Evolutionary conservation across 768 basidiomycete species (phyloP).

Genomic region (Tylopilus intermedius): DNA sequence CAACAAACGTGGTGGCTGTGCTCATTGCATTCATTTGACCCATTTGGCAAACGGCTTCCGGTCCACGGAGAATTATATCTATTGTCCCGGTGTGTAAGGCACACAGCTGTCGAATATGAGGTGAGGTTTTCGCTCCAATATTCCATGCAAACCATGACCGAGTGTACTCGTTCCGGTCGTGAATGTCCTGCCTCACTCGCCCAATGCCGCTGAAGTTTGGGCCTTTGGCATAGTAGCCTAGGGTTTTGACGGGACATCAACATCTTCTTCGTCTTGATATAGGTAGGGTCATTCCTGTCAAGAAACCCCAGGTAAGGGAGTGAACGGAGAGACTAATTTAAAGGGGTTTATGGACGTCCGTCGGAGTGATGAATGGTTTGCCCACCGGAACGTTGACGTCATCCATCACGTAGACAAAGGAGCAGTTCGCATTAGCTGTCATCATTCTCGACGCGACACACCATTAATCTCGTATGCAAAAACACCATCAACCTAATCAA

Average conservation of each 20-base stretch:
- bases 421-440: background rate
- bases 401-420: conserved; percentile 62
- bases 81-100: conserved; percentile 54
- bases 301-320: conserved; percentile 78
- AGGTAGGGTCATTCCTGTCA: conserved; percentile 51
- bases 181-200: conserved; percentile 49
- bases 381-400: conserved; percentile 80
- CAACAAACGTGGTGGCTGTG: conserved; percentile 21
- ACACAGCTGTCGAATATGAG: conserved; percentile 54
- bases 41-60: background rate
- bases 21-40: background rate
- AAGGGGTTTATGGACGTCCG: background rate
- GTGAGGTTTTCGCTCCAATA: conserved; percentile 69
- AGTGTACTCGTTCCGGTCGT: conserved; percentile 53
- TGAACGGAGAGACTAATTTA: conserved; percentile 60
- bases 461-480: conserved; percentile 80
- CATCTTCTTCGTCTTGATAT: conserved; percentile 58
- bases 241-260: conserved; percentile 64
- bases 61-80: background rate
- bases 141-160: conserved; percentile 80
- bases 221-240: conserved; percentile 54
- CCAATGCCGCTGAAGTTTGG: conserved; percentile 63
- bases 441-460: conserved; percentile 17
- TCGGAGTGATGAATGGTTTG: background rate
- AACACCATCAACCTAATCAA: conserved; percentile 50